These are phyloP conservation scores for Solanum lignicaule DNA, from an alignment of 257 asterid genomes.

Conservation along the genomic window DNA sequence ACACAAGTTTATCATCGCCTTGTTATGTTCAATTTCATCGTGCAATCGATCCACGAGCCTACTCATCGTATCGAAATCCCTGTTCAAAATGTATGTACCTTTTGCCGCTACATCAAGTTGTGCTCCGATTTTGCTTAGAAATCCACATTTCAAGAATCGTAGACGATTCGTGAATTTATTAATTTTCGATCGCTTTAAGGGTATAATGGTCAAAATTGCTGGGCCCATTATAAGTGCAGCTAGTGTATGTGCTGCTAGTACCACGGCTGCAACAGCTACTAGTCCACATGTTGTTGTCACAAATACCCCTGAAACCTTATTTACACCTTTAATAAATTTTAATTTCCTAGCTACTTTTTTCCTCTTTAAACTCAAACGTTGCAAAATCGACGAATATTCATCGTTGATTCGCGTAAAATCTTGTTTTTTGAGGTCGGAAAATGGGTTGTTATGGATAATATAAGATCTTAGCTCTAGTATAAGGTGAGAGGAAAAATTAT, in stretches of 20 bases:
- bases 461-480: slow-evolving; percentile 22
- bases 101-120: slow-evolving; percentile 82
- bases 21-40: slow-evolving; percentile 68
- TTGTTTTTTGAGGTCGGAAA: slow-evolving; percentile 19
- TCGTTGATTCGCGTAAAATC: slow-evolving; percentile 33
- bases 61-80: slow-evolving; percentile 80
- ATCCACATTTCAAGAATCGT: slow-evolving; percentile 23
- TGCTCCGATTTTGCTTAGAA: slow-evolving; percentile 20
- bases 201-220: slow-evolving; percentile 14
- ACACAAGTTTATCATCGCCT: slow-evolving; percentile 42
- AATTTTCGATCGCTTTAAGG: slow-evolving; percentile 19
- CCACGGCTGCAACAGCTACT: slow-evolving; percentile 16
- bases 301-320: slow-evolving; percentile 14
- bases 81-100: slow-evolving; percentile 61
- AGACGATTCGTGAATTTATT: slow-evolving; percentile 4
- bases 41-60: slow-evolving; percentile 44
- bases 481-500: not conserved
- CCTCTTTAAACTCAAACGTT: slow-evolving; percentile 20
- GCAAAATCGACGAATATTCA: slow-evolving; percentile 29
- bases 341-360: slow-evolving; percentile 28
- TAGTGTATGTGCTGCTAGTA: slow-evolving; percentile 49
- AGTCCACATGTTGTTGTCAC: not conserved
- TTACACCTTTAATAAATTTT: slow-evolving; percentile 30
- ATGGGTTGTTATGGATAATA: slow-evolving; percentile 22
- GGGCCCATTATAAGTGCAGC: not conserved